phyloP scores from a whole-genome alignment of 805 yeast genomes.

The Kuraishia hungarica region DNA sequence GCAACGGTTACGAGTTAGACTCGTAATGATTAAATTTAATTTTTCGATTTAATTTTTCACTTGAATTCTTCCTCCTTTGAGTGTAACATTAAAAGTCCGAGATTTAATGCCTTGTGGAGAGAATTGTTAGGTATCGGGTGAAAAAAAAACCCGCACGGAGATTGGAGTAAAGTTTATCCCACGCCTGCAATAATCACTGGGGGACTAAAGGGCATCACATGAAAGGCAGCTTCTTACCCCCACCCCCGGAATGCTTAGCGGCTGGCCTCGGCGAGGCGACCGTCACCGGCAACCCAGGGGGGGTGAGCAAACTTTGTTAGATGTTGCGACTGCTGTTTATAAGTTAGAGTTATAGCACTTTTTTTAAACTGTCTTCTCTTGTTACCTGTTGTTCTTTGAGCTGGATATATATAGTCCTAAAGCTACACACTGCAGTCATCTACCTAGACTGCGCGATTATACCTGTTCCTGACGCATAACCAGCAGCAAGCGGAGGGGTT shows the following conservation, averaged over 20 bases:
- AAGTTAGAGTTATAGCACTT: no score
- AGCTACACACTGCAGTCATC: background rate
- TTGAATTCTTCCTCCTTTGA: no score
- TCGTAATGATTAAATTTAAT: no score
- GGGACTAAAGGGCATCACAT: background rate
- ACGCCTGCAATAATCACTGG: background rate
- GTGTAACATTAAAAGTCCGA: no score
- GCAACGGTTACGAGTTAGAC: no score
- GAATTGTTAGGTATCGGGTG: background rate
- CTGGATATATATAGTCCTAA: no score
- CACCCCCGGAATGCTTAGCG: background rate
- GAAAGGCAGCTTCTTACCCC: background rate
- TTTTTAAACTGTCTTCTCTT: no score
- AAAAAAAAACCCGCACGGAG: background rate
- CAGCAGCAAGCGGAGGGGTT: background rate
- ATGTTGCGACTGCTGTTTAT: no score
- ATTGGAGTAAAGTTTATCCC: background rate
- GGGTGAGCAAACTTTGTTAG: background rate
- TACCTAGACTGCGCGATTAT: background rate
- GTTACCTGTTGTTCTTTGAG: no score
- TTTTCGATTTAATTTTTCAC: background rate
- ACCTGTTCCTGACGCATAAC: background rate
- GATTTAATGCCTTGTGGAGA: no score
- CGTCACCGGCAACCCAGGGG: background rate
- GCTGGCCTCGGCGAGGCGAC: background rate